phyloP scores from a whole-genome alignment of 768 basidiomycete species.

The Leucocoprinus sp. region DNA sequence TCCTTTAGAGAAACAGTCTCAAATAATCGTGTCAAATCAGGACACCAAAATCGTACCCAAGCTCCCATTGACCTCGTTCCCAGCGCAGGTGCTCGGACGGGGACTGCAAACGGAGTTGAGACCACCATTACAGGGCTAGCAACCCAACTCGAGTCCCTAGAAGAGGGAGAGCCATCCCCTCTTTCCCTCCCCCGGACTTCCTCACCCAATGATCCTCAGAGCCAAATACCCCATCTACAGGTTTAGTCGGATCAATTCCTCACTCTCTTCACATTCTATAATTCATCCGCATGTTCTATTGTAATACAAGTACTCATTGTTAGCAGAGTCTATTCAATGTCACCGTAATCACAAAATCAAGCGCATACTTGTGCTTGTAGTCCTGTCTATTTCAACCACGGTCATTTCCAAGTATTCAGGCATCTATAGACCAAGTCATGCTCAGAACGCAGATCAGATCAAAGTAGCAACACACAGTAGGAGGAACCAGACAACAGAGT shows the following conservation, averaged over 20 bases:
- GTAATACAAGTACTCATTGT: neutral
- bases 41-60: conserved; percentile 44
- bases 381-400: neutral
- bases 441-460: conserved; percentile 82
- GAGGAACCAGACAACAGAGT: conserved; percentile 82
- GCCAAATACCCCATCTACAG: conserved; percentile 31
- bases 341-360: neutral
- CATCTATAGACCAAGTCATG: conserved; percentile 17
- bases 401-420: neutral
- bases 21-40: conserved; percentile 81
- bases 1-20: conserved; percentile 62
- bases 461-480: conserved; percentile 64
- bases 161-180: conserved; percentile 28
- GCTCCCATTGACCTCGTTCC: conserved; percentile 74
- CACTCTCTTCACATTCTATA: conserved; percentile 10
- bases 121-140: conserved; percentile 46
- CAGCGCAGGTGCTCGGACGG: conserved; percentile 57
- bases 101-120: conserved; percentile 58
- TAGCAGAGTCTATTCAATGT: neutral
- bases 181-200: conserved; percentile 20
- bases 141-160: conserved; percentile 28
- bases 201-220: conserved; percentile 27
- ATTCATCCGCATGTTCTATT: conserved; percentile 5
- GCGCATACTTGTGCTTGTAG: neutral
- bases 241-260: conserved; percentile 22